Conservation (phyloP, 176 grass and related monocot species). For the Triticum timopheevii region DNA sequence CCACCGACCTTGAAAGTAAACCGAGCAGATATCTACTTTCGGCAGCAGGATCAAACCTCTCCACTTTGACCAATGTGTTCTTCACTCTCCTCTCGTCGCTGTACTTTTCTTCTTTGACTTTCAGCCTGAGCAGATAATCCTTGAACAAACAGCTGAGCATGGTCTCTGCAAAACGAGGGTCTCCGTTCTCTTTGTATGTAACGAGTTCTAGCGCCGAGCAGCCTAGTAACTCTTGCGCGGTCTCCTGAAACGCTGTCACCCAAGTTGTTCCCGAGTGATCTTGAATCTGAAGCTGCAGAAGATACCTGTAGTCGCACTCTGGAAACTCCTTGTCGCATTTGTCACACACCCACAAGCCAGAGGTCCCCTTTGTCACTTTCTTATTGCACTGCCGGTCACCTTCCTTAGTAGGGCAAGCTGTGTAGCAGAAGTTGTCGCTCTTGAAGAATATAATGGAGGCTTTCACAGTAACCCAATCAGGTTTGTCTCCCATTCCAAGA, state of each 20-base stretch:
- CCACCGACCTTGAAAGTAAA: constrained; percentile 33
- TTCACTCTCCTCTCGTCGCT: constrained; percentile 78
- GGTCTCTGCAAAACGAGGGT: constrained; percentile 52
- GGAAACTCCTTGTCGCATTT: constrained; percentile 81
- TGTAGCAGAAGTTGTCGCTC: constrained; percentile 81
- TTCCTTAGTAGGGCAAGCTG: constrained; percentile 69
- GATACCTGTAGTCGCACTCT: constrained; percentile 93
- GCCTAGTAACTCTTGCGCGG: constrained; percentile 74
- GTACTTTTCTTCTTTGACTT: constrained; percentile 84
- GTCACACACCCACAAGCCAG: constrained; percentile 70
- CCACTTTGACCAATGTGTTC: constrained; percentile 63
- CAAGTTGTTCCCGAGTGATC: constrained; percentile 80
- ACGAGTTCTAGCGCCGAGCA: constrained; percentile 66
- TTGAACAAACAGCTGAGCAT: constrained; percentile 57
- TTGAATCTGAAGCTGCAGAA: constrained; percentile 84
- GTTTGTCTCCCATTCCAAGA: constrained; percentile 77
- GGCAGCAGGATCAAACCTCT: constrained; percentile 60
- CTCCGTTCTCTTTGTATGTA: constrained; percentile 46
- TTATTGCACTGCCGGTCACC: constrained; percentile 83
- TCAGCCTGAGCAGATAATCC: constrained; percentile 69
- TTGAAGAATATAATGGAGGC: constrained; percentile 78
- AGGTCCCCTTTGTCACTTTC: constrained; percentile 59
- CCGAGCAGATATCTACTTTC: constrained; percentile 82
- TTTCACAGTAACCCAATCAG: constrained; percentile 83
- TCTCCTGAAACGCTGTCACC: constrained; percentile 87